phyloP scores from a whole-genome alignment of 1,139 yeast genomes.

The Geotrichum histeridarum region DNA sequence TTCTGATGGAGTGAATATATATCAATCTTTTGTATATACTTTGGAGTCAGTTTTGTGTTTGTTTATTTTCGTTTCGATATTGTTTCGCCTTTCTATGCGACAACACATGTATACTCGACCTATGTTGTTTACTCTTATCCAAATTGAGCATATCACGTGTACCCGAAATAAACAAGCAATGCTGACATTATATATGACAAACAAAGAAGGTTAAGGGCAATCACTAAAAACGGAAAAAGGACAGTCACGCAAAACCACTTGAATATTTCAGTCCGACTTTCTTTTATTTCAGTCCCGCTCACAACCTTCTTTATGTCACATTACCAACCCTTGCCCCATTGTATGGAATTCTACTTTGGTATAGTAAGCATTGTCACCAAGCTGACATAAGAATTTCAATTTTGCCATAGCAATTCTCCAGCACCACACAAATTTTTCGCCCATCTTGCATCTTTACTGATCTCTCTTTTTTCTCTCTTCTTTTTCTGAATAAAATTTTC shows the following conservation, averaged over 20 bases:
- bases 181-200: not conserved
- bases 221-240: not conserved
- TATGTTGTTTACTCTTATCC: not conserved
- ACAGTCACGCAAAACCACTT: not conserved
- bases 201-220: not conserved
- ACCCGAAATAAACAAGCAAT: too few species aligned
- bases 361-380: not conserved
- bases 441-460: slow-evolving; percentile 2
- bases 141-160: not conserved
- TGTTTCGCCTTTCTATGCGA: too few species aligned
- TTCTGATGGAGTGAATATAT: too few species aligned
- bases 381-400: not conserved
- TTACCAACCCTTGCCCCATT: not conserved
- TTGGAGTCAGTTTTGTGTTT: too few species aligned
- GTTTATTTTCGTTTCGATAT: too few species aligned
- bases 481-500: slow-evolving; percentile 19
- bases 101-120: too few species aligned
- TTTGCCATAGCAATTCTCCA: not conserved
- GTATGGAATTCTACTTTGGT: not conserved
- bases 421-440: slow-evolving; percentile 16
- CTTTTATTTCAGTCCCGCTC: too few species aligned
- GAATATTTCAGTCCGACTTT: not conserved
- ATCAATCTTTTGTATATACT: too few species aligned
- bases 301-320: too few species aligned
- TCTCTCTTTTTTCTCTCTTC: slow-evolving; percentile 12